Conservation (phyloP, 2,329 filamentous ascomycete genomes). For the Tolypocladium amazonense region DNA sequence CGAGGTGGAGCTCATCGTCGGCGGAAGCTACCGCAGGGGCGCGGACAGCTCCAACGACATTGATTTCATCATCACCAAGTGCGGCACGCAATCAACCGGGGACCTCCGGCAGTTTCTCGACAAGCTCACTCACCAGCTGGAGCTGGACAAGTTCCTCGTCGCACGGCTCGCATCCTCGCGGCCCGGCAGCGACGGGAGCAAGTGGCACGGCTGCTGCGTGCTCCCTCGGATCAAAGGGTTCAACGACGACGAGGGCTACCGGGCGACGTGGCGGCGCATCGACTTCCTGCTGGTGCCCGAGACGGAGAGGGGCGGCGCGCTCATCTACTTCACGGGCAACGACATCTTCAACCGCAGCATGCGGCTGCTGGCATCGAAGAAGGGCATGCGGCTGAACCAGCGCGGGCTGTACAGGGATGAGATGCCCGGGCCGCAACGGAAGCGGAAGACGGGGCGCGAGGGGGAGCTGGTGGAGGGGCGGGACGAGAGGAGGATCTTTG, state of each 20-base stretch:
- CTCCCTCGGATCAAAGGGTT: slow-evolving; percentile 37
- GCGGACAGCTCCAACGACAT: slow-evolving; percentile 67
- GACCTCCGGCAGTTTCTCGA: slow-evolving; percentile 54
- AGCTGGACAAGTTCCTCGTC: slow-evolving; percentile 54
- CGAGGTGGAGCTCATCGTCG: slow-evolving; percentile 58
- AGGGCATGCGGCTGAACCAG: slow-evolving; percentile 79
- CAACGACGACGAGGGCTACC: slow-evolving; percentile 20
- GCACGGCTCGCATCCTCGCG: slow-evolving; percentile 51
- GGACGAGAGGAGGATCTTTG: slow-evolving; percentile 73
- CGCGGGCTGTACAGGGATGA: slow-evolving; percentile 66
- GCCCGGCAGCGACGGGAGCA: slow-evolving; percentile 47
- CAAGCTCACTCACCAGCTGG: slow-evolving; percentile 51
- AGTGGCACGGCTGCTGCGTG: slow-evolving; percentile 82
- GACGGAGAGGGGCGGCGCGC: slow-evolving; percentile 67
- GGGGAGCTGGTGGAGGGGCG: slow-evolving; percentile 63
- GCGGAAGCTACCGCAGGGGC: slow-evolving; percentile 79
- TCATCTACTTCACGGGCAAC: slow-evolving; percentile 94
- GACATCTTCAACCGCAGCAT: slow-evolving; percentile 90
- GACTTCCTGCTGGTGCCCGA: slow-evolving; percentile 78
- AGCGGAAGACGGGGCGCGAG: slow-evolving; percentile 50
- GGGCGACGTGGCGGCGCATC: slow-evolving; percentile 62
- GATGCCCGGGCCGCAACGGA: slow-evolving; percentile 43
- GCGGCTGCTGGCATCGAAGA: slow-evolving; percentile 66
- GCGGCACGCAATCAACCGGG: slow-evolving; percentile 37
- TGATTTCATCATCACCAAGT: slow-evolving; percentile 72